phyloP scores from a whole-genome alignment of 2,329 filamentous ascomycete genomes.

The Cercospora sp. region DNA sequence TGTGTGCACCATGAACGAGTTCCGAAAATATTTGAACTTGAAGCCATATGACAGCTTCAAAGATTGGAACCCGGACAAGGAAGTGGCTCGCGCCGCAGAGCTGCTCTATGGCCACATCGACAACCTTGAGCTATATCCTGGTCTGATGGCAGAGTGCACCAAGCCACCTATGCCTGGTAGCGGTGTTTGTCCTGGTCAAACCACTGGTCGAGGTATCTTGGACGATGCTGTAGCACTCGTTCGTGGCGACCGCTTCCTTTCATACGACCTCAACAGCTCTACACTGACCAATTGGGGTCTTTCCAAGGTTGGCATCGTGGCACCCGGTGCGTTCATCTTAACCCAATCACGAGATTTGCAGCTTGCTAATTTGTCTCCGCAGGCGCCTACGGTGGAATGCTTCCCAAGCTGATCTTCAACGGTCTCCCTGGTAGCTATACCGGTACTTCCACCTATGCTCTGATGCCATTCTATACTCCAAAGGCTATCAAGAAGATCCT shows the following conservation, averaged over 20 bases:
- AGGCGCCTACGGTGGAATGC: conserved; percentile 40
- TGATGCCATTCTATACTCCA: conserved; percentile 55
- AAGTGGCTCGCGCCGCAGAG: conserved; percentile 44
- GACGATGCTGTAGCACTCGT: conserved; percentile 52
- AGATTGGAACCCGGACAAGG: conserved; percentile 41
- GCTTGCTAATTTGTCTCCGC: background rate
- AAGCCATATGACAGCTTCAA: conserved; percentile 41
- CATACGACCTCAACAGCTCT: conserved; percentile 51
- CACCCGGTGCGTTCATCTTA: conserved; percentile 9
- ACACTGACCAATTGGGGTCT: conserved; percentile 55
- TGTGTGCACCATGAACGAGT: conserved; percentile 56
- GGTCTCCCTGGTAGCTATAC: conserved; percentile 51
- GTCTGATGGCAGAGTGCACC: conserved; percentile 57
- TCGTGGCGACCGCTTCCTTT: conserved; percentile 50
- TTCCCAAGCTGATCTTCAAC: conserved; percentile 48
- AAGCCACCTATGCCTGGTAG: conserved; percentile 54
- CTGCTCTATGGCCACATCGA: conserved; percentile 53
- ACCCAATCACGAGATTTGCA: background rate
- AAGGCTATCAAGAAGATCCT: conserved; percentile 51
- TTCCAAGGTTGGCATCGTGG: conserved; percentile 50
- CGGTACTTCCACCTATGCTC: conserved; percentile 51
- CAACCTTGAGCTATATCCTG: conserved; percentile 60
- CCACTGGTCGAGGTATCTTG: conserved; percentile 49
- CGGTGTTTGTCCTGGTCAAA: conserved; percentile 50
- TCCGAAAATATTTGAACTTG: conserved; percentile 41